Percentiles rank a stretch among this genome's conserved stretches.
Conservation (phyloP, 495 filamentous ascomycete genomes). For the Aspergillus coremiiformis region DNA sequence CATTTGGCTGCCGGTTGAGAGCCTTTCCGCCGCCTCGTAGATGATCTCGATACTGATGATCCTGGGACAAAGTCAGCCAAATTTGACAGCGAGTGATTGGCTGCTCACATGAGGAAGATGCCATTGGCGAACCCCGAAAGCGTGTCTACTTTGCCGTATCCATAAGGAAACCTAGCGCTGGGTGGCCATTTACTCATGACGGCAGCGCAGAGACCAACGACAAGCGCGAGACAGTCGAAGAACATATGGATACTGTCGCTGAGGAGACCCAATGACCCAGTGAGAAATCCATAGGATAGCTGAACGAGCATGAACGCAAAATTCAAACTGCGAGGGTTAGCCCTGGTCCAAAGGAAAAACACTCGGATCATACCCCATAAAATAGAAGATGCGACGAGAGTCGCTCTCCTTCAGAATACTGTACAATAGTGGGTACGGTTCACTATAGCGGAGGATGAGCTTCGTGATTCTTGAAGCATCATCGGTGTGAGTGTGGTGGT, state of each 20-base stretch:
- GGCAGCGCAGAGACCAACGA: slow-evolving; percentile 86
- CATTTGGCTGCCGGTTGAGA: slow-evolving; percentile 73
- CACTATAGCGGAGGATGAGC: slow-evolving; percentile 55
- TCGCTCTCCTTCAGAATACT: slow-evolving; percentile 87
- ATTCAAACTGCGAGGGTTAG: slow-evolving; percentile 59
- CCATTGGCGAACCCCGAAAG: slow-evolving; percentile 95
- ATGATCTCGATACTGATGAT: slow-evolving; percentile 95
- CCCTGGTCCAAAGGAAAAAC: not conserved
- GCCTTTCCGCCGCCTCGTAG: slow-evolving; percentile 83
- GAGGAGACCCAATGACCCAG: slow-evolving; percentile 85
- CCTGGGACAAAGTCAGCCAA: slow-evolving; percentile 41
- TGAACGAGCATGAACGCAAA: slow-evolving; percentile 94
- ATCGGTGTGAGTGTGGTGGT: slow-evolving; percentile 26
- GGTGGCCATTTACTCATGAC: slow-evolving; percentile 97
- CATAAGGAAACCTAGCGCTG: slow-evolving; percentile 81
- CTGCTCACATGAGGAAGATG: slow-evolving; percentile 78
- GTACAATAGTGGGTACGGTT: slow-evolving; percentile 68
- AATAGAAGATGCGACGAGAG: slow-evolving; percentile 94
- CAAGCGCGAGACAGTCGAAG: slow-evolving; percentile 91
- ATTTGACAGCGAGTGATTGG: not conserved
- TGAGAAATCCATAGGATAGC: slow-evolving; percentile 84
- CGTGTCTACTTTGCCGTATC: slow-evolving; percentile 94
- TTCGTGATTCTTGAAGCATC: slow-evolving; percentile 54
- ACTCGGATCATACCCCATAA: slow-evolving; percentile 74
- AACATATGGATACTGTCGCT: slow-evolving; percentile 99